Evolutionary conservation across 2,329 filamentous ascomycete genomes (phyloP).

Genomic region (Aphanocladium album): DNA sequence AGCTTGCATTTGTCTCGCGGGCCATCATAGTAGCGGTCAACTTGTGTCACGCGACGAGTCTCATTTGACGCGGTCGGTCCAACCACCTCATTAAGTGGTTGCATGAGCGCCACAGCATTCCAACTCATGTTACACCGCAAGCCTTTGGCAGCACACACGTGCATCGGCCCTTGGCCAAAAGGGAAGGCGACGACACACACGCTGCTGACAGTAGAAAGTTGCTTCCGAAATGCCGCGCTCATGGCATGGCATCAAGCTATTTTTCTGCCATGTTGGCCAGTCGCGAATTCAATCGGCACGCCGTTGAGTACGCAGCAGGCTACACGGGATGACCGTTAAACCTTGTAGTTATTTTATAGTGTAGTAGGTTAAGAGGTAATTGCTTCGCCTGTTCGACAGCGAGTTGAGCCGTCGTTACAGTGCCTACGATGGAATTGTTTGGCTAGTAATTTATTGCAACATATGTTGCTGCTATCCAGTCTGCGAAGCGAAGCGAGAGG

Average conservation of each 20-base stretch:
- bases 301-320: background rate
- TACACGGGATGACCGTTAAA: too few species aligned
- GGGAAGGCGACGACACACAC: background rate
- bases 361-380: too few species aligned
- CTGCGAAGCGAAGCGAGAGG: background rate
- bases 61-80: background rate
- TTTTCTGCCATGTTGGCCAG: background rate
- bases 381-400: too few species aligned
- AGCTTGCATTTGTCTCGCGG: background rate
- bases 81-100: slow-evolving; percentile 1
- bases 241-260: background rate
- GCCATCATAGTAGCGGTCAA: background rate
- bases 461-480: background rate
- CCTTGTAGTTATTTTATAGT: too few species aligned
- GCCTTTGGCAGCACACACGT: background rate
- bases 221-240: background rate
- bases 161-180: background rate
- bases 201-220: background rate
- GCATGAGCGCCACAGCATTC: background rate
- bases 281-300: background rate
- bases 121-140: slow-evolving; percentile 2
- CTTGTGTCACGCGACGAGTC: slow-evolving; percentile 4
- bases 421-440: too few species aligned
- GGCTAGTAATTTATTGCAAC: too few species aligned
- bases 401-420: too few species aligned